A percentile compares a stretch with the other conserved stretches of the same genome.
These are phyloP conservation scores for Fusarium nelsonii DNA, from an alignment of 2,329 filamentous ascomycete species.

Conservation along the genomic window DNA sequence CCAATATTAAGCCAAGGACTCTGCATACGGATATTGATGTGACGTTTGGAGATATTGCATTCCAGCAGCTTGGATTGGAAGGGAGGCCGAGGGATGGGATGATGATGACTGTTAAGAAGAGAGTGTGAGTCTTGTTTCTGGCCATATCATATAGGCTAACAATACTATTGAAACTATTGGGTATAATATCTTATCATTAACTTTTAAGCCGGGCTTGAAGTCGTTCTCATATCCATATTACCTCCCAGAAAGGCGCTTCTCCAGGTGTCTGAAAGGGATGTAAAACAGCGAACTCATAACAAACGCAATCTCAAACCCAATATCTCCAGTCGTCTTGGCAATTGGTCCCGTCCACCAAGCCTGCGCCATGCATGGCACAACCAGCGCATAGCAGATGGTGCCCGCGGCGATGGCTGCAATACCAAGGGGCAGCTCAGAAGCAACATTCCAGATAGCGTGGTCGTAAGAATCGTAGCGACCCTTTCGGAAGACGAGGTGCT, in stretches of 20 bases:
- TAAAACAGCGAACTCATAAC: constrained; percentile 62
- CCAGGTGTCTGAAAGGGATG: constrained; percentile 60
- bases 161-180: neutral
- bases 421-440: constrained; percentile 59
- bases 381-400: constrained; percentile 61
- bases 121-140: neutral
- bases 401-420: constrained; percentile 62
- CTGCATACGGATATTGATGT: constrained; percentile 46
- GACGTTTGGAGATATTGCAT: constrained; percentile 40
- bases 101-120: constrained; percentile 42
- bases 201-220: constrained; percentile 15
- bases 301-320: constrained; percentile 75
- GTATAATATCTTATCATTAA: neutral
- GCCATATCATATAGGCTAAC: no score
- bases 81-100: constrained; percentile 38
- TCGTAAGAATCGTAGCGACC: constrained; percentile 61
- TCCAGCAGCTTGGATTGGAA: constrained; percentile 42
- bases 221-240: constrained; percentile 16
- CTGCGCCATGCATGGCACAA: constrained; percentile 71
- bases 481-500: constrained; percentile 63
- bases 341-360: constrained; percentile 73
- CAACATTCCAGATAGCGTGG: constrained; percentile 61
- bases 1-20: constrained; percentile 25
- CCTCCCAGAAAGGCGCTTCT: constrained; percentile 54
- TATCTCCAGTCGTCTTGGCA: constrained; percentile 70